Conservation (phyloP, 1,139 yeast genomes). For the Yamadazyma atmosphaerica region DNA sequence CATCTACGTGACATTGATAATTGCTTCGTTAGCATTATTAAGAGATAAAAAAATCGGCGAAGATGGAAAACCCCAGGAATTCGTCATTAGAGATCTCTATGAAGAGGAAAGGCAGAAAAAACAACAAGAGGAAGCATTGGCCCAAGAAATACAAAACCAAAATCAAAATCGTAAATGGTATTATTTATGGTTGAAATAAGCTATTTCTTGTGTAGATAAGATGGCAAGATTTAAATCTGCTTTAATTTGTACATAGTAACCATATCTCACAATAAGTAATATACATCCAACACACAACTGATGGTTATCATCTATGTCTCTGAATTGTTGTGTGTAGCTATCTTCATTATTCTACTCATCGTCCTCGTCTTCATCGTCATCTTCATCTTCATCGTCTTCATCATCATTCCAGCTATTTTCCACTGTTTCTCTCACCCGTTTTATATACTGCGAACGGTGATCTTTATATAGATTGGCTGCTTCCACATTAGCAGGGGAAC, state of each 20-base stretch:
- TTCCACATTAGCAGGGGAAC: constrained; percentile 97
- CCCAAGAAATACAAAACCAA: constrained; percentile 4
- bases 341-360: constrained; percentile 4
- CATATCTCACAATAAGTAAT: background rate
- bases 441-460: constrained; percentile 88
- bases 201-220: constrained; percentile 3
- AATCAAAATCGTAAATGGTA: constrained; percentile 24
- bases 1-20: constrained; percentile 46
- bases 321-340: background rate
- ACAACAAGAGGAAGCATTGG: constrained; percentile 10
- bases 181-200: constrained; percentile 25
- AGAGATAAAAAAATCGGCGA: constrained; percentile 53
- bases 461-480: constrained; percentile 96
- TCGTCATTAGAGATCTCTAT: constrained; percentile 38
- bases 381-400: constrained; percentile 63
- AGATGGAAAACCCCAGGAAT: constrained; percentile 46
- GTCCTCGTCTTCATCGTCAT: constrained; percentile 53
- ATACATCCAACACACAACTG: constrained; percentile 1
- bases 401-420: constrained; percentile 83
- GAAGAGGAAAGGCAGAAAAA: constrained; percentile 29
- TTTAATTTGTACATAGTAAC: background rate
- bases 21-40: constrained; percentile 44
- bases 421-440: constrained; percentile 90
- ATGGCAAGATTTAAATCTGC: background rate
- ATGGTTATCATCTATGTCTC: constrained; percentile 1